Evolutionary conservation across 768 basidiomycete species (phyloP).

Genomic region (Suillus subalutaceus): DNA sequence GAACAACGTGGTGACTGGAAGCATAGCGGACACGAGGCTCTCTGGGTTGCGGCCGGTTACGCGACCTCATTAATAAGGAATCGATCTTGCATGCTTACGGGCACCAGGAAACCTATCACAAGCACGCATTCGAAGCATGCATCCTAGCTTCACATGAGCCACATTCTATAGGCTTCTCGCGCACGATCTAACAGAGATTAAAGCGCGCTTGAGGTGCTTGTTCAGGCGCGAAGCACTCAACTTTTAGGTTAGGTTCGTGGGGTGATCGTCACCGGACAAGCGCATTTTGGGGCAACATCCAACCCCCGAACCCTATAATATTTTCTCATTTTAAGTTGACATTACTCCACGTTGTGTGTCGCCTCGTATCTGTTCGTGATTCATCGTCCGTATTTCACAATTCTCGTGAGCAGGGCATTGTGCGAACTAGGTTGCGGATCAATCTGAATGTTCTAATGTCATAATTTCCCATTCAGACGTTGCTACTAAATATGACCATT

Average conservation of each 20-base stretch:
- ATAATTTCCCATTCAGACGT: neutral
- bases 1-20: slow-evolving; percentile 51
- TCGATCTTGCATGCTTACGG: neutral
- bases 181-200: slow-evolving; percentile 26
- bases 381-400: neutral
- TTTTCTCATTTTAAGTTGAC: neutral
- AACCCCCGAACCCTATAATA: slow-evolving; percentile 1
- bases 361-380: neutral
- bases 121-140: slow-evolving; percentile 31
- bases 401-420: neutral
- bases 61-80: neutral
- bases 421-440: neutral
- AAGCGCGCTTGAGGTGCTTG: slow-evolving; percentile 32
- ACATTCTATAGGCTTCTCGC: slow-evolving; percentile 3
- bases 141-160: slow-evolving; percentile 33
- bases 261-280: neutral
- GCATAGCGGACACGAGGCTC: slow-evolving; percentile 38
- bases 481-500: neutral
- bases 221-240: slow-evolving; percentile 17
- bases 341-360: neutral
- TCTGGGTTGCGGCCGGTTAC: slow-evolving; percentile 32
- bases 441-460: neutral
- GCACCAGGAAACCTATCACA: slow-evolving; percentile 23
- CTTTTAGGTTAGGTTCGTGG: slow-evolving; percentile 9
- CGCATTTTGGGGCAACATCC: neutral